phyloP scores from a whole-genome alignment of 31 red algal species.

The Asparagopsis taxiformis region DNA sequence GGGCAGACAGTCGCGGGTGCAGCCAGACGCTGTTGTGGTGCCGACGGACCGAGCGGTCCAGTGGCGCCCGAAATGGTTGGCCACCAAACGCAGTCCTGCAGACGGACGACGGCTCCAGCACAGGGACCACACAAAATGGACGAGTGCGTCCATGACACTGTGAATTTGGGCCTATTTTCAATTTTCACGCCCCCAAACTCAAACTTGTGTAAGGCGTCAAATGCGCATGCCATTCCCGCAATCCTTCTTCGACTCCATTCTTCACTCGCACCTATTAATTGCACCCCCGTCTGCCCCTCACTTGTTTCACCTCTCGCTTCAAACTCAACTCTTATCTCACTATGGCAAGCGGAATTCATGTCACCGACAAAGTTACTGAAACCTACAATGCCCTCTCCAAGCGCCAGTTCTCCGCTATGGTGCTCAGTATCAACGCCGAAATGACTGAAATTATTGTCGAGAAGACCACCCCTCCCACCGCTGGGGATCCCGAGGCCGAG shows the following conservation, averaged over 20 bases:
- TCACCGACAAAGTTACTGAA: slow-evolving; percentile 12
- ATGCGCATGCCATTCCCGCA: too few species aligned
- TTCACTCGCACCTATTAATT: not conserved
- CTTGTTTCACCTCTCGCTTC: not conserved
- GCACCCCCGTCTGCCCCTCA: not conserved
- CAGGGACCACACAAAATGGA: too few species aligned
- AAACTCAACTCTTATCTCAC: not conserved
- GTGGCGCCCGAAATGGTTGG: too few species aligned
- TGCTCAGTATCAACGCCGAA: slow-evolving; percentile 33
- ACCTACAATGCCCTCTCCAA: slow-evolving; percentile 25
- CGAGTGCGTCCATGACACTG: too few species aligned
- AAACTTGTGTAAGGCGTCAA: too few species aligned
- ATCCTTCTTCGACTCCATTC: not conserved
- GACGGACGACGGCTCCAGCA: too few species aligned
- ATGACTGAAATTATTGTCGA: slow-evolving; percentile 34
- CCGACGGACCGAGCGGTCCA: too few species aligned
- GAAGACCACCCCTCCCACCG: slow-evolving; percentile 22
- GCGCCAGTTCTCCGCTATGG: slow-evolving; percentile 19
- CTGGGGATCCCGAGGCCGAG: slow-evolving; percentile 22
- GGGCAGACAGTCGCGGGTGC: too few species aligned
- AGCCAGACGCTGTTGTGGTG: too few species aligned
- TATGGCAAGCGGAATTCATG: slow-evolving; percentile 68
- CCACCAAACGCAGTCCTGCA: too few species aligned
- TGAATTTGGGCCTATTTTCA: too few species aligned
- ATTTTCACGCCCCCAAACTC: too few species aligned